Evolutionary conservation across 2,329 filamentous ascomycete genomes (phyloP).

Genomic region (Aureobasidium lini): DNA sequence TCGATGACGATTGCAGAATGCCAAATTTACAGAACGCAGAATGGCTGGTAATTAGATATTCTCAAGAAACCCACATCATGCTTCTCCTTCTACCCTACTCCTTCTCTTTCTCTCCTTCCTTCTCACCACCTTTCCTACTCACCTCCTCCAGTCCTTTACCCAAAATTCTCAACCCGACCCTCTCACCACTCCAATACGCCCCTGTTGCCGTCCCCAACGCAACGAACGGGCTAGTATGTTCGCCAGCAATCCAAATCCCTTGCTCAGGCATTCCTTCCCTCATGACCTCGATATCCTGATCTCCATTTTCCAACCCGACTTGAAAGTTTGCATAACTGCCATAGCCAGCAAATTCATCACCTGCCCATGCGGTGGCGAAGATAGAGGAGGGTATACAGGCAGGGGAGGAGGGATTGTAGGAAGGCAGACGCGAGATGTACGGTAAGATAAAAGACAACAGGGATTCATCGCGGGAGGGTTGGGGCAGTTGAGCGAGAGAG

Average conservation of each 20-base stretch:
- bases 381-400: conserved; percentile 57
- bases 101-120: neutral
- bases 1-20: too few relatives aligned
- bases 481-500: conserved; percentile 25
- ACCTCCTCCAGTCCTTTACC: neutral
- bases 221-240: conserved; percentile 86
- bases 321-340: conserved; percentile 86
- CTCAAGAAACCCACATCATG: neutral
- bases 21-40: too few relatives aligned
- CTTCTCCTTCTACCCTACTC: neutral
- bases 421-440: conserved; percentile 68
- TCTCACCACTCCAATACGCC: conserved; percentile 86
- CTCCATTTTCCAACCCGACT: conserved; percentile 60
- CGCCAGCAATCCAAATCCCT: conserved; percentile 78
- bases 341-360: conserved; percentile 70
- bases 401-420: conserved; percentile 49
- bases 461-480: conserved; percentile 44
- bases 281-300: conserved; percentile 61
- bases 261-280: conserved; percentile 50
- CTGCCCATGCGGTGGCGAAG: conserved; percentile 69
- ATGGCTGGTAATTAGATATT: too few relatives aligned
- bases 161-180: conserved; percentile 57
- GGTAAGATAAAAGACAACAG: conserved; percentile 65
- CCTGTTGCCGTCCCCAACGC: conserved; percentile 83
- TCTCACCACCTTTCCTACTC: neutral